Evolutionary conservation across 2,329 filamentous ascomycete genomes (phyloP), one percentile per base, ranked within the genome.

Genomic region (Pseudogymnoascus sp.): DNA sequence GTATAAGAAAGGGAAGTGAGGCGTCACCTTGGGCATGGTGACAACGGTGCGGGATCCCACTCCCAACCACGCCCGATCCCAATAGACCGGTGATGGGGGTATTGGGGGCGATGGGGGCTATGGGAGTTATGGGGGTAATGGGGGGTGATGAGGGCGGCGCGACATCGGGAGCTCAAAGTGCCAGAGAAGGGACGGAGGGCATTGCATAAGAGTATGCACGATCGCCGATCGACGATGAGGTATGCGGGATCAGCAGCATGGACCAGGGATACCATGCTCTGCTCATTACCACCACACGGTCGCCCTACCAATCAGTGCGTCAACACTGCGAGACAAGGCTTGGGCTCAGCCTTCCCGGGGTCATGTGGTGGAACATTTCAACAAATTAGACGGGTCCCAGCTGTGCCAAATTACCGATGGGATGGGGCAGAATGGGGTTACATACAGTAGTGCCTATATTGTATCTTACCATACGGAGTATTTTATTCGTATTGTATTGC

Each of bases 211-310:
- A 34, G 1, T 25, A 57, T 57, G 51, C 51, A 57, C 51, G 51
- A 57, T 57, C 51, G 51, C 28, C 51, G 51, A 57, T 57, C 51
- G 51, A 34, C 51, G 51, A 57, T 57, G 51, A 57, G 28, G 51
- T 57, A 57, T 57, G 51, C 28, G 51, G 51, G 51, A 57, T 57
- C 51, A 21, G 51, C 51, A 57, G 16, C 51, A 34, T 19, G 51
- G 51, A 57, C 51, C 51, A 57, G 51, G 51, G 51, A 57, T 57
- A 57, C 51, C 51, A 57, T 57, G 51, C 16, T 57, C 28, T 57
- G 51, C 51, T 57, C 51, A 57, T 57, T 57, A 57, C 51, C 51
- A 57, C 51, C 51, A 34, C 28, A 34, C 28, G 28, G 28, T 16
- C 51, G n/a, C 51, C 51, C 51, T 57, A 57, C 51, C 51, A 57